Evolutionary conservation across 257 asterid species (phyloP).

Genomic region (Thymus mandschuricus): DNA sequence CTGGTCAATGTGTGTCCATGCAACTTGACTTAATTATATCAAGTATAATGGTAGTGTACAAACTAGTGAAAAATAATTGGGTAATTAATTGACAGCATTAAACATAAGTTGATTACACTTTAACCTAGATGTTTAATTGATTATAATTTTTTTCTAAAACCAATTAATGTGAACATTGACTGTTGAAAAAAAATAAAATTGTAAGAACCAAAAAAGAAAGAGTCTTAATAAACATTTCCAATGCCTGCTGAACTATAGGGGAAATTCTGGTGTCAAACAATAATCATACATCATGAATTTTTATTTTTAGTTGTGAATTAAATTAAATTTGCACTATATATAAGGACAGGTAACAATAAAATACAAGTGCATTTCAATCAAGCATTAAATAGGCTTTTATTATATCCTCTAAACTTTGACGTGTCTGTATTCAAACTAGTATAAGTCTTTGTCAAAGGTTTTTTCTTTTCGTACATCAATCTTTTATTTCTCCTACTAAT

Average conservation of each 20-base stretch:
- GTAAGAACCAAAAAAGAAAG: conserved; percentile 2
- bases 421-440: conserved; percentile 15
- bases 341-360: background rate
- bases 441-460: conserved; percentile 23
- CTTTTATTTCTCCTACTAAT: conserved; percentile 8
- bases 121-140: background rate
- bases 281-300: background rate
- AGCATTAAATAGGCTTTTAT: conserved; percentile 11
- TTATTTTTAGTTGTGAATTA: background rate
- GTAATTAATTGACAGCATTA: background rate
- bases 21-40: background rate
- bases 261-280: background rate
- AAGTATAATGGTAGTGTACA: background rate
- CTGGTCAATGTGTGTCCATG: background rate
- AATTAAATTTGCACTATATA: background rate
- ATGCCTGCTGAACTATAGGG: conserved; percentile 15
- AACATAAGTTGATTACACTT: conserved; percentile 1
- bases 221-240: conserved; percentile 21
- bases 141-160: background rate
- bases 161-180: conserved; percentile 23
- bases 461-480: conserved; percentile 16
- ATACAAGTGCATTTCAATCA: background rate
- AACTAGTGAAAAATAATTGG: background rate
- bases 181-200: background rate
- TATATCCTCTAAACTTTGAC: conserved; percentile 17